Conservation (phyloP, 371 early-diverging fungal genomes). For the Mucor sp. region DNA sequence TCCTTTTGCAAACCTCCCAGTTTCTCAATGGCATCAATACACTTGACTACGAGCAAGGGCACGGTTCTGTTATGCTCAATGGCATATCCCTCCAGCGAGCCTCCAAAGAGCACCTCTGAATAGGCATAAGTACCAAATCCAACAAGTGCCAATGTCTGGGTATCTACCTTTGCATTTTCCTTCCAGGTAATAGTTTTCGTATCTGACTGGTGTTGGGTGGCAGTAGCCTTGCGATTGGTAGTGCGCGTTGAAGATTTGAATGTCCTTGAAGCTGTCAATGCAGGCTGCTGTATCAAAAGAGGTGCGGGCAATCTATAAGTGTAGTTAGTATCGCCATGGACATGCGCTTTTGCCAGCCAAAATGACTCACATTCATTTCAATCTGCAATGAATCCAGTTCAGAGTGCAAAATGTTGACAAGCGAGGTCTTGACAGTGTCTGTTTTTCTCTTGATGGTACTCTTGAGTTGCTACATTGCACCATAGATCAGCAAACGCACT, state of each 20-base stretch:
- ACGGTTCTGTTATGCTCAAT: slow-evolving; percentile 48
- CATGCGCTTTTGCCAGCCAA: neutral
- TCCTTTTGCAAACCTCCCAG: slow-evolving; percentile 67
- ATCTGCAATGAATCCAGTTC: slow-evolving; percentile 18
- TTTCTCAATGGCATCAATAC: slow-evolving; percentile 61
- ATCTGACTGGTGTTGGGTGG: slow-evolving; percentile 47
- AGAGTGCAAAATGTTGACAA: slow-evolving; percentile 12
- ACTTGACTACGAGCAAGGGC: slow-evolving; percentile 56
- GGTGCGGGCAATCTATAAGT: slow-evolving; percentile 21
- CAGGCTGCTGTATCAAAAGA: slow-evolving; percentile 27
- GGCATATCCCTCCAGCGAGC: slow-evolving; percentile 49
- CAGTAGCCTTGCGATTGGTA: slow-evolving; percentile 44
- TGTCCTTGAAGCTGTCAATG: slow-evolving; percentile 34
- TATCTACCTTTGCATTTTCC: slow-evolving; percentile 43
- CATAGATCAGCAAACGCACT: too few relatives aligned
- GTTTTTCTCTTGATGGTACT: slow-evolving; percentile 22
- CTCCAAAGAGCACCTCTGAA: slow-evolving; percentile 61
- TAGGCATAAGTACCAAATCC: neutral
- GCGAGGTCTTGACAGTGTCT: slow-evolving; percentile 13
- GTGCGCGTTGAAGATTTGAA: slow-evolving; percentile 34
- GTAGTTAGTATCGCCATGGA: neutral
- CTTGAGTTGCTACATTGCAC: slow-evolving; percentile 17
- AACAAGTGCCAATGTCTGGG: neutral
- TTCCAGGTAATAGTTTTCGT: slow-evolving; percentile 51
- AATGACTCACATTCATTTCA: slow-evolving; percentile 18